Base-by-base conservation (phyloP, 1,284 basidiomycete genomes). In the Mycena citricolor region DNA sequence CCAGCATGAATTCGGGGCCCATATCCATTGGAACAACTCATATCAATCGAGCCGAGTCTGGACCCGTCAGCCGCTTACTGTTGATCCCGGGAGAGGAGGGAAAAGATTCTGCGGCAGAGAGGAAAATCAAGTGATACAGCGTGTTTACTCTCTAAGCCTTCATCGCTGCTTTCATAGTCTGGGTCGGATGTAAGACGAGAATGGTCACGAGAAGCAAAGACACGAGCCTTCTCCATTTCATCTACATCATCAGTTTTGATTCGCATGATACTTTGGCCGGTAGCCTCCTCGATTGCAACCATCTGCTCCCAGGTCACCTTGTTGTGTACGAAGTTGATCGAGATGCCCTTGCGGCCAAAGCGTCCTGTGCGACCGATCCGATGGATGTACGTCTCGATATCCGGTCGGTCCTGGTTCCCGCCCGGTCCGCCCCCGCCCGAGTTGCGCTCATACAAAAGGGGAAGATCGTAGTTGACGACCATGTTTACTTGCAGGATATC, bases 401-500 rank as follows among this genome's bases (percentile, higher is more conserved):
- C 97, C 0, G 94, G 91, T 53, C 65, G 68, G 33, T 68, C 70
- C 13, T 38, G 22, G 20, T 35, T 16, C 25, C 51, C 51, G 5
- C 43, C 47, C 1, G 37, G 39, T 17, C 46, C 51, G 17, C 40
- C 24, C 5, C 34, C 31, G n/a, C 49, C 49, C 21, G 49, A 14
- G 54, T 82, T 81, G 13, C 82, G 77, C 58, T 88, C 84, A 58
- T 79, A 82, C 70, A 91, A 78, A 55, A 91, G 73, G 1, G 97
- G 97, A 39, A 99, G 79, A 65, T 99, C 97, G 64, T 99, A 99
- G 71, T 99, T 98, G 61, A 95, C 90, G 16, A 97, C 93, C 90
- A 97, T 94, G 72, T 98, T 99, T 54, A 99, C 97, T 72, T 98
- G 95, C 54, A 93, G 77, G 59, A 99, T 97, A 62, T 99, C 97